Evolutionary conservation across 2,329 filamentous ascomycete genomes (phyloP), one percentile per base, ranked within the genome.

Genomic region (Raffaelea albimanens): DNA sequence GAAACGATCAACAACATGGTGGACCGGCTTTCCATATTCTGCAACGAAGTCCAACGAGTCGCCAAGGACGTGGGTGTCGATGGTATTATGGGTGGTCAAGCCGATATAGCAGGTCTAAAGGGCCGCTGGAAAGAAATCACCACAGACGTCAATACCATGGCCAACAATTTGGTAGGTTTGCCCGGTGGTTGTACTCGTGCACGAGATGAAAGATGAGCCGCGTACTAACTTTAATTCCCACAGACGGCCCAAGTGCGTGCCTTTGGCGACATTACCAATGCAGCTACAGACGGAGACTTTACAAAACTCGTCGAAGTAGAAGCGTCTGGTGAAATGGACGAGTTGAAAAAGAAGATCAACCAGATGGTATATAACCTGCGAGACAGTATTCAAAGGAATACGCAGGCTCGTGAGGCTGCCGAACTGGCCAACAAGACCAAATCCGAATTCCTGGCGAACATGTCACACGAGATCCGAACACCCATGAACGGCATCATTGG

Each of bases 1-100:
- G 88, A 94, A 61, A 97, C 91, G 40, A 95, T 96, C 70, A 96
- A 96, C 64, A 91, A 96, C 80, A 96, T 96, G 91, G 91, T 97
- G 55, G 90, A 90, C 62, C 82, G 91, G 53, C 71, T 98, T 44
- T 94, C 93, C 50, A 91, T 91, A 55, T 97, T 96, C 78, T 95
- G 90, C 48, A 89, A 94, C 56, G 90, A 95, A 61, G 85, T 98
- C 54, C 93, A 97, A 67, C 80, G 90, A 57, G 91, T 98, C 25
- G 91, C 91, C 50, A 90, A 93, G 59, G 93, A 97, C 64, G 93
- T 97, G 56, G 91, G 91, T 55, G 91, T 97, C 45, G 93, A 97
- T 59, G 91, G 91, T 53, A 97, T 96, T 71, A 95, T 98, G 87
- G 91, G 91, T 58, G 91, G 91, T 18, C 93, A 98, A 64, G 93